phyloP scores from a whole-genome alignment of 768 basidiomycete genomes.

The Melanogaster broomeanus region DNA sequence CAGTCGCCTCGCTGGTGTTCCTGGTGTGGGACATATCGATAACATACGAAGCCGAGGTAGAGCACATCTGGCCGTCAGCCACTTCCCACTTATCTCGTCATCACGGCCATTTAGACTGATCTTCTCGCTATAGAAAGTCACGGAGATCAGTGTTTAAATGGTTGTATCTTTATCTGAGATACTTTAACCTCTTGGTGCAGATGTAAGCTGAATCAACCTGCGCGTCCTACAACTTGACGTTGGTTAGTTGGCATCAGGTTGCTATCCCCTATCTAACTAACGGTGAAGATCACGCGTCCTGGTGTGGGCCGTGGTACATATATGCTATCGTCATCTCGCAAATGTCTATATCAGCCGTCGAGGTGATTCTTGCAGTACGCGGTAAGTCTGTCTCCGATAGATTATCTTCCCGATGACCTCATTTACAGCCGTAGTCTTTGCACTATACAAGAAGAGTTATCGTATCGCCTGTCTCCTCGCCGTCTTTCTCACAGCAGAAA shows the following conservation, averaged over 20 bases:
- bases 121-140: conserved; percentile 13
- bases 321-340: conserved; percentile 18
- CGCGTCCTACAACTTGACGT: background rate
- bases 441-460: conserved; percentile 37
- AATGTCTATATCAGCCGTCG: conserved; percentile 15
- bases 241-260: conserved; percentile 6
- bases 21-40: conserved; percentile 29
- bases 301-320: conserved; percentile 20
- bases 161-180: conserved; percentile 13
- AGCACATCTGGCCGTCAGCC: conserved; percentile 34
- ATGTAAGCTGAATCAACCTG: background rate
- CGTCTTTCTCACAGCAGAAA: conserved; percentile 11
- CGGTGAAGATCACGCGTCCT: conserved; percentile 4
- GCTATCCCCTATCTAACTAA: conserved; percentile 8
- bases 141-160: conserved; percentile 19
- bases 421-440: conserved; percentile 13
- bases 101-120: background rate
- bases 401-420: background rate
- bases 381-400: conserved; percentile 13
- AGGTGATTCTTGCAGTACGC: conserved; percentile 24
- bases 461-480: conserved; percentile 21
- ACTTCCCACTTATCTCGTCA: background rate
- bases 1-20: conserved; percentile 28
- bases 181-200: conserved; percentile 1
- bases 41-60: conserved; percentile 25